Percentiles rank a stretch among this genome's conserved stretches.
These are phyloP conservation scores for Seiridium unicorne DNA, from an alignment of 2,329 filamentous ascomycete species.

Conservation along the genomic window DNA sequence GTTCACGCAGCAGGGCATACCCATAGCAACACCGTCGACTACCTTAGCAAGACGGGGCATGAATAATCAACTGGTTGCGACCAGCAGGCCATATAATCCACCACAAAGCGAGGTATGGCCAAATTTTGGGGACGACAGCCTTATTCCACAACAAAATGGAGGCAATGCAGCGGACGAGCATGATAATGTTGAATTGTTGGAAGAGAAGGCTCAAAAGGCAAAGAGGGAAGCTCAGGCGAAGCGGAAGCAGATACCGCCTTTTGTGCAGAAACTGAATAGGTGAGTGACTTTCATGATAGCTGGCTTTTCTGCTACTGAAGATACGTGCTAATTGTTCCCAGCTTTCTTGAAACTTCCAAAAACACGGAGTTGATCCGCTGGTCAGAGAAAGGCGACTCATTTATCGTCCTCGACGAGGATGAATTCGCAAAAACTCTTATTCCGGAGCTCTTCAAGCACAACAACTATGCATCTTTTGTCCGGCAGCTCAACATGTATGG, in stretches of 20 bases:
- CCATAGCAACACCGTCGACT: constrained; percentile 38
- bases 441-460: constrained; percentile 98
- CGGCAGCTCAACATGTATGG: constrained; percentile 96
- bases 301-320: background rate
- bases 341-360: constrained; percentile 89
- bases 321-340: constrained; percentile 33
- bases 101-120: constrained; percentile 32
- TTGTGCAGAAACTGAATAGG: constrained; percentile 98
- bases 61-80: constrained; percentile 47
- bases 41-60: constrained; percentile 51
- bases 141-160: constrained; percentile 37
- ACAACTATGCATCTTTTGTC: constrained; percentile 96
- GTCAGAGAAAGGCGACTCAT: constrained; percentile 95
- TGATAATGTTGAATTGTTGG: constrained; percentile 76
- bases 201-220: constrained; percentile 75
- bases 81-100: constrained; percentile 24
- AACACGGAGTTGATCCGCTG: constrained; percentile 95
- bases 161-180: constrained; percentile 44
- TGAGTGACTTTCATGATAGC: constrained; percentile 40
- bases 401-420: constrained; percentile 95
- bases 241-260: constrained; percentile 93
- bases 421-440: constrained; percentile 97
- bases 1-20: constrained; percentile 27
- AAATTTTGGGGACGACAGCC: constrained; percentile 41
- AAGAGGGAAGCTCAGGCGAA: constrained; percentile 88